phyloP scores from a whole-genome alignment of 2,329 filamentous ascomycete species.

The Trichoderma sp. region DNA sequence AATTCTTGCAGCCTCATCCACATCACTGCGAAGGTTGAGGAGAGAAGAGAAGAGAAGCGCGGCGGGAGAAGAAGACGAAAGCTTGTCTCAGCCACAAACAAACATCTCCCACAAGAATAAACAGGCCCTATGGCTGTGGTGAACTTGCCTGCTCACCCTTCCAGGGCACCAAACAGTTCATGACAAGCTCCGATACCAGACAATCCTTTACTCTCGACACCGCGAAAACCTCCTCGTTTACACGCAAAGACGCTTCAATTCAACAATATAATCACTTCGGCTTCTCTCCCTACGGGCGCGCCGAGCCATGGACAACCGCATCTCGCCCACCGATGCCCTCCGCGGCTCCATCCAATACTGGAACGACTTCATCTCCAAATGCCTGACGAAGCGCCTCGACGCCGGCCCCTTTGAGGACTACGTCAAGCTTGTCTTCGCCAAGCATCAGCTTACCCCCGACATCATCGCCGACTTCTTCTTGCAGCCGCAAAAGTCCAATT shows the following conservation, averaged over 20 bases:
- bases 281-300: neutral
- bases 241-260: neutral
- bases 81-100: neutral
- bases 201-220: neutral
- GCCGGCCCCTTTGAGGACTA: conserved; percentile 52
- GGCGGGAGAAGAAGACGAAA: neutral
- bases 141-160: neutral
- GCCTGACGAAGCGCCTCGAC: conserved; percentile 51
- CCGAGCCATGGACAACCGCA: conserved; percentile 29
- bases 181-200: neutral
- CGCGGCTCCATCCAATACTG: conserved; percentile 41
- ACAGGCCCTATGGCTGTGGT: conserved; percentile 8
- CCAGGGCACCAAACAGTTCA: neutral
- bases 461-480: conserved; percentile 58
- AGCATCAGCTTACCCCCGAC: conserved; percentile 50
- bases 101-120: too few species aligned
- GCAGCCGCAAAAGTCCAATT: conserved; percentile 48
- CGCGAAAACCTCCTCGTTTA: neutral
- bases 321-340: conserved; percentile 26
- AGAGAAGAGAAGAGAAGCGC: neutral
- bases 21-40: neutral
- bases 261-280: neutral
- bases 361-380: conserved; percentile 50
- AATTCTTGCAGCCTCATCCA: neutral
- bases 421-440: conserved; percentile 47